phyloP scores from a whole-genome alignment of 345 rosid species.

The Triadica sebifera region DNA sequence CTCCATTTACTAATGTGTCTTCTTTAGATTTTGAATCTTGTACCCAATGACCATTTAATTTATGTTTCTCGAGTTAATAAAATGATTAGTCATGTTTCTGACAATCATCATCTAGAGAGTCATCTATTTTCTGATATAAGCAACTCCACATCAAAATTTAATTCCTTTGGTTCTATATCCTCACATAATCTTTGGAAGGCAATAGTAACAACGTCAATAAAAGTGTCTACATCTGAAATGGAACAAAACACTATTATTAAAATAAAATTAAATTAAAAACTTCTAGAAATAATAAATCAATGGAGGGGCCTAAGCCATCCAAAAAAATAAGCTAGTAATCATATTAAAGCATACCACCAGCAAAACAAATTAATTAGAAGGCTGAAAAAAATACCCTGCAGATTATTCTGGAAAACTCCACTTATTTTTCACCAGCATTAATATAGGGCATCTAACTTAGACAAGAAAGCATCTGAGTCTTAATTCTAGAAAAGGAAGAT shows the following conservation, averaged over 20 bases:
- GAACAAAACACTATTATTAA: not conserved
- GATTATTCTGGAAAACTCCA: not conserved
- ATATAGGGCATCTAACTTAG: not conserved
- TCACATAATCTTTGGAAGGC: constrained; percentile 58
- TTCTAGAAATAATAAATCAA: not conserved
- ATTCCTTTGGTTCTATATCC: constrained; percentile 51
- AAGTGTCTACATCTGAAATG: constrained; percentile 49
- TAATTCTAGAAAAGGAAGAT: not conserved
- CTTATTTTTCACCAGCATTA: not conserved
- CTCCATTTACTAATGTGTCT: too few relatives aligned
- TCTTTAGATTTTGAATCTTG: too few relatives aligned
- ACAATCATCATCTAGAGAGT: constrained; percentile 29
- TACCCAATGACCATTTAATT: too few relatives aligned
- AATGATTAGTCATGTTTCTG: too few relatives aligned
- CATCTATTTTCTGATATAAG: constrained; percentile 49
- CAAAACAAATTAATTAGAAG: not conserved
- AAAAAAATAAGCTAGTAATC: not conserved
- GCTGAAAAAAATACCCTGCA: not conserved
- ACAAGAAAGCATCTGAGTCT: not conserved
- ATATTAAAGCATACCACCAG: not conserved
- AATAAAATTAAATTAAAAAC: not conserved
- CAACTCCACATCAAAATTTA: constrained; percentile 50
- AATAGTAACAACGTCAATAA: constrained; percentile 55
- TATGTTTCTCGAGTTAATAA: too few relatives aligned
- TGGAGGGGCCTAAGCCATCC: not conserved